Percentiles rank a stretch among this genome's conserved stretches.
These are phyloP conservation scores for Gossypium herbaceum DNA, from an alignment of 345 rosid species.

Conservation along the genomic window DNA sequence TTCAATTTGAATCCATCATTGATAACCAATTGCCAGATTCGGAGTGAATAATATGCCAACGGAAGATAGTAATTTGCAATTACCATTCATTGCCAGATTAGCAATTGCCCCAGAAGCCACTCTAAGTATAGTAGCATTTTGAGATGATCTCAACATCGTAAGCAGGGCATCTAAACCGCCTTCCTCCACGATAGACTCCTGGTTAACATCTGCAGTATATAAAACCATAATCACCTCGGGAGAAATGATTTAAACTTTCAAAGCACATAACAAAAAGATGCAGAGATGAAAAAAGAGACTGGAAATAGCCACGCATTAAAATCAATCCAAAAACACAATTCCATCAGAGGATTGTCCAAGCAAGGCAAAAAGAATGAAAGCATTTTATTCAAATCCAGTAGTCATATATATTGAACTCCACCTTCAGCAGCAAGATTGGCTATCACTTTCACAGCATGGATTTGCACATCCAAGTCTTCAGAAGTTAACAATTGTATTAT, in stretches of 20 bases:
- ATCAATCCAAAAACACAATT: not conserved
- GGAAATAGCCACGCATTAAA: not conserved
- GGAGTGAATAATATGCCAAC: conserved; percentile 13
- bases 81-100: conserved; percentile 95
- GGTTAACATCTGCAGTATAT: conserved; percentile 58
- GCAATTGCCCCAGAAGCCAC: conserved; percentile 98
- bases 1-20: not conserved
- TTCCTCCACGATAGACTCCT: conserved; percentile 85
- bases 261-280: not conserved
- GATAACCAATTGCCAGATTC: not conserved
- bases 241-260: not conserved
- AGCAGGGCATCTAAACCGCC: conserved; percentile 89
- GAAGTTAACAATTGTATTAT: conserved; percentile 70
- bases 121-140: conserved; percentile 69
- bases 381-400: not conserved
- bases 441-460: conserved; percentile 86
- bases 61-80: conserved; percentile 12
- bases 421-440: conserved; percentile 99
- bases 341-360: not conserved
- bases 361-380: not conserved
- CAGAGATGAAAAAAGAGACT: too few species aligned
- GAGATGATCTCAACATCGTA: conserved; percentile 57
- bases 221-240: not conserved
- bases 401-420: conserved; percentile 24
- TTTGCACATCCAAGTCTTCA: conserved; percentile 82